Base-by-base conservation (phyloP, 1,284 basidiomycete genomes). In the Pseudozyma tsukubaensis region DNA sequence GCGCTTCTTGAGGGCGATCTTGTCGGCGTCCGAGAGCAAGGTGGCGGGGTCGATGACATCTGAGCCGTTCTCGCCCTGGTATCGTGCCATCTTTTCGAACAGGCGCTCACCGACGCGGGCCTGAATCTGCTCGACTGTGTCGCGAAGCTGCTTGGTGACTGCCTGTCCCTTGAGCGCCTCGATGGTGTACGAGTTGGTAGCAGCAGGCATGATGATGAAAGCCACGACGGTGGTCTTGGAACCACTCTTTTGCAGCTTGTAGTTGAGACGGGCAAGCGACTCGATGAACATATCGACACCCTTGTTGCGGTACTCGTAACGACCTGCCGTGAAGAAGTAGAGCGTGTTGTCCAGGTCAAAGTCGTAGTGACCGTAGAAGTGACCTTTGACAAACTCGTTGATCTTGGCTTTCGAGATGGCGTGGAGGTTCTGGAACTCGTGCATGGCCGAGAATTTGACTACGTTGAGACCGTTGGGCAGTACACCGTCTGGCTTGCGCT, bases 231-330 rank as follows among this genome's bases (percentile, higher is more conserved):
- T 97, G 51, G 87, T 88, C 83, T 90, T 91, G 34, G 91, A 91
- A 9, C 89, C 90, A 49, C 91, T 87, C 84, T 92, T 90, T 86
- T 97, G 91, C 43, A 98, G 88, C 34, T 90, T 91, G 85, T 92
- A 90, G 86, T 98, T 98, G 68, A 78, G 74, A 48, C 82, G 77
- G 34, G 96, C 95, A 60, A 99, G 89, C 32, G 92, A 90, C 86
- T 99, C 96, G 81, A 99, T 95, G 85, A 97, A 99, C 94, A 99
- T 97, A 85, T 99, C 96, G 45, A 97, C 94, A 78, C 96, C 96
- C 88, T 99, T 99, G 88, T 99, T 99, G 49, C 96, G 89, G 86
- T 97, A 98, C 86, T 99, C 96, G 86, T 99, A 99, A 51, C 96
- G 90, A 50, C 96, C 96, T n/a, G 96, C 96, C 14, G 94, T 98